Percentiles rank a stretch among this genome's conserved stretches.
Conservation (phyloP, 805 yeast genomes). For the Candida parachauliodes region DNA sequence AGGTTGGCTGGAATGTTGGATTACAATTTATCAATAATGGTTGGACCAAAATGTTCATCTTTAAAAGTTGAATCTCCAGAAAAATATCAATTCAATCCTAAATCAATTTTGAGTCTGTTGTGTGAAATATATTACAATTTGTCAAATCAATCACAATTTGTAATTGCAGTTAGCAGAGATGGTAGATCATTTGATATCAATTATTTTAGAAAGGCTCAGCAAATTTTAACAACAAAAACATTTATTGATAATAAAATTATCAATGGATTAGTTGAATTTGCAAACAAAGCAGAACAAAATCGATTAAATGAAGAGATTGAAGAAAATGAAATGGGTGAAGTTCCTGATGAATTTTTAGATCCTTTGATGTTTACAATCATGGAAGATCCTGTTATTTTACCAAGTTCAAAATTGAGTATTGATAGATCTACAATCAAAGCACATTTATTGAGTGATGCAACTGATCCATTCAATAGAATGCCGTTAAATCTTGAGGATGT, state of each 20-base stretch:
- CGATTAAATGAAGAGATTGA: constrained; percentile 69
- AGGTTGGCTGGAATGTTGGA: constrained; percentile 94
- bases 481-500: constrained; percentile 90
- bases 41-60: constrained; percentile 90
- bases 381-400: constrained; percentile 95
- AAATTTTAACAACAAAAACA: constrained; percentile 57
- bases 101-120: constrained; percentile 60
- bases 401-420: constrained; percentile 77
- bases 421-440: constrained; percentile 92
- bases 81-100: constrained; percentile 79
- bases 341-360: constrained; percentile 95
- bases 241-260: constrained; percentile 49
- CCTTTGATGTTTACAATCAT: constrained; percentile 94
- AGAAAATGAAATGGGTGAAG: constrained; percentile 84
- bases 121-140: constrained; percentile 76
- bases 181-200: constrained; percentile 78
- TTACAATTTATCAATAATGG: constrained; percentile 86
- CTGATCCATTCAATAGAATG: constrained; percentile 95
- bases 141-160: constrained; percentile 59
- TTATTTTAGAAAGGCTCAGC: constrained; percentile 67
- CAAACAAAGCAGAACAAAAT: constrained; percentile 58
- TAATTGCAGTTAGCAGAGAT: constrained; percentile 81
- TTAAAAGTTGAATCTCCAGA: constrained; percentile 83
- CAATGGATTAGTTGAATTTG: constrained; percentile 50
- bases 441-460: constrained; percentile 88